A percentile compares a stretch with the other conserved stretches of the same genome.
phyloP scores from a whole-genome alignment of 495 filamentous ascomycete species.

The Talaromyces stipitatus region DNA sequence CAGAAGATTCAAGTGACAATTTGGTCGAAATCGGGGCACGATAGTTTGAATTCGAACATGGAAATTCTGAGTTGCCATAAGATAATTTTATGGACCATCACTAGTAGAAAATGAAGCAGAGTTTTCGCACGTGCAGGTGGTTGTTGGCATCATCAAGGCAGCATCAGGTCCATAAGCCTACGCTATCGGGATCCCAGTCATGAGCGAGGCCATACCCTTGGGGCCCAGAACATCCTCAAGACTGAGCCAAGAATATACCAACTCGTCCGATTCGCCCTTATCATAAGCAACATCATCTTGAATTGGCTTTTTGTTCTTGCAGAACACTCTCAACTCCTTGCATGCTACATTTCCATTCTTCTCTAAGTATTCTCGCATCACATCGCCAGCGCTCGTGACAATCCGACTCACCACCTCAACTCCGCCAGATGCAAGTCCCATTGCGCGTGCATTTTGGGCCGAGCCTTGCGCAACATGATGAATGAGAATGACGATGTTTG shows the following conservation, averaged over 20 bases:
- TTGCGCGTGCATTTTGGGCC: conserved; percentile 10
- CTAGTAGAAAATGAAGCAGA: conserved; percentile 8
- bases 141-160: conserved; percentile 1
- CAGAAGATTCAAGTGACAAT: no score
- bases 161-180: conserved; percentile 8
- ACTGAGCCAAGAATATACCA: conserved; percentile 5
- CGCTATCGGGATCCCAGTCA: conserved; percentile 19
- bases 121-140: conserved; percentile 5
- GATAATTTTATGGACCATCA: neutral
- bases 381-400: conserved; percentile 19
- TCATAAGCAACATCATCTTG: conserved; percentile 16
- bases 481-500: conserved; percentile 18
- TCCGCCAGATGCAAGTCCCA: conserved; percentile 11
- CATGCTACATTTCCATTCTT: conserved; percentile 25
- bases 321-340: conserved; percentile 24
- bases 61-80: no score
- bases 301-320: conserved; percentile 24
- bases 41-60: no score
- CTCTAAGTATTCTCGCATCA: conserved; percentile 20
- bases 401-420: conserved; percentile 13
- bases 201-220: conserved; percentile 17
- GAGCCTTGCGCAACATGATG: conserved; percentile 20
- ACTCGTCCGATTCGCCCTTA: conserved; percentile 6
- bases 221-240: conserved; percentile 18
- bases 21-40: no score